phyloP scores from a whole-genome alignment of 2,329 filamentous ascomycete genomes.

The Neonectria ditissima region DNA sequence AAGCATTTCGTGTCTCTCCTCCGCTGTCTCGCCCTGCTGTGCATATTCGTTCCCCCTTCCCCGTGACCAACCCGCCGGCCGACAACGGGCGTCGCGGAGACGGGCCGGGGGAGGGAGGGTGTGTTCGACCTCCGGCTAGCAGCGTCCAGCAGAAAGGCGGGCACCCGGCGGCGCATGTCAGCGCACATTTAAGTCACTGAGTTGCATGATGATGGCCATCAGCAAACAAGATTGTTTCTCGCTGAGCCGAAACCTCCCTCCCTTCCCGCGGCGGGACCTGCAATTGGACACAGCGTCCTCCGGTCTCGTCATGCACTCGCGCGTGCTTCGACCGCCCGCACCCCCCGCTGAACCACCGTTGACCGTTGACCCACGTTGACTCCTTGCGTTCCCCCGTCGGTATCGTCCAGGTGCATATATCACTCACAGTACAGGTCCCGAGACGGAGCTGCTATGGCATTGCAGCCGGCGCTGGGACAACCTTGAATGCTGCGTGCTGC shows the following conservation, averaged over 20 bases:
- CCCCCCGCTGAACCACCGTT: neutral
- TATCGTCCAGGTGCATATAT: slow-evolving; percentile 30
- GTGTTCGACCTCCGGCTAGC: neutral
- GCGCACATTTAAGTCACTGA: slow-evolving; percentile 11
- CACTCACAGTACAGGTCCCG: slow-evolving; percentile 26
- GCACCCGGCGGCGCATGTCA: slow-evolving; percentile 20
- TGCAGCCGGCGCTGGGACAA: neutral
- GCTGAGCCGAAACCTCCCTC: slow-evolving; percentile 1
- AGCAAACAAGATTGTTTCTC: slow-evolving; percentile 9
- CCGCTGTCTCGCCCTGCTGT: neutral
- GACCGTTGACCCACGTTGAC: neutral
- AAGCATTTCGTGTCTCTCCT: slow-evolving; percentile 15
- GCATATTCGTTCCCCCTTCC: slow-evolving; percentile 13
- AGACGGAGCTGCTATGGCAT: slow-evolving; percentile 17
- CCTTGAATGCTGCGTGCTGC: too few species aligned
- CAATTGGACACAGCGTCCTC: slow-evolving; percentile 10
- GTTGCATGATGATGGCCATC: slow-evolving; percentile 5
- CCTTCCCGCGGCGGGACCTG: slow-evolving; percentile 11
- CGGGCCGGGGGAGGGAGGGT: slow-evolving; percentile 31
- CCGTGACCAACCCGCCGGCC: slow-evolving; percentile 27
- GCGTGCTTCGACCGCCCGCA: neutral
- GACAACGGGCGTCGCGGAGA: slow-evolving; percentile 43
- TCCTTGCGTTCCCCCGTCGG: slow-evolving; percentile 15
- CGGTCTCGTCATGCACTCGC: slow-evolving; percentile 21
- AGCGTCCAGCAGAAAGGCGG: neutral